Evolutionary conservation across 768 basidiomycete species (phyloP), one percentile per base, ranked within the genome.

Genomic region (Boletellus emodensis): DNA sequence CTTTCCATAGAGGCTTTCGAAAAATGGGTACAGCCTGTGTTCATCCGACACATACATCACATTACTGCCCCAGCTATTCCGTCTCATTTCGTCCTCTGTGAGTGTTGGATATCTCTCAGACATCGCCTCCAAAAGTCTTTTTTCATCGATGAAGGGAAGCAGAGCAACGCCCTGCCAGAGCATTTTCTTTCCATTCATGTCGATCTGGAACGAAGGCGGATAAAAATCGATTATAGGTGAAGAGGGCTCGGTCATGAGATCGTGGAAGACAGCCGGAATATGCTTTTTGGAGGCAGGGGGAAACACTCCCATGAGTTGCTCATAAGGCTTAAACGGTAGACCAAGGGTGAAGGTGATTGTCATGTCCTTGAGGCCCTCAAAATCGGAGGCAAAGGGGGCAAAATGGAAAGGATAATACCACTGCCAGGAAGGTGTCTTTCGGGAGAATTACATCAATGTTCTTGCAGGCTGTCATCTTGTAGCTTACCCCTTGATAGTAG

Each of bases 161-260:
- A 99, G 74, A 0, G 96, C 94, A 49, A 99, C 93, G 47, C 96
- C 96, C 69, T 99, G 95, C 96, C 96, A 99, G 7, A 90, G 78
- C 94, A 98, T 97, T 71, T 89, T 90, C 74, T 98, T 98, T 51
- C 96, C 96, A 63, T 99, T 99, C 96, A 99, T 99, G 69, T 99
- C 96, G 62, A 98, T 86, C 59, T 94, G 83, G 67, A 99, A 99
- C 14, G 86, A 82, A 0, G 76, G 55, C 0, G 95, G 95, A 70
- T 98, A 98, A 73, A 97, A 98, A 62, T 98, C 94, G 52, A 92
- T 82, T 68, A 98, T 97, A 8, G 93, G 91, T 0, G 94, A 97
- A 30, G 86, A 81, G 42, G 85, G 79, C 3, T 89, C 82, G 4
- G 75, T 80, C 96, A 99, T 99, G 35, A 98, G 79, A 5, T 74